Conservation (phyloP, 768 basidiomycete genomes). For the Leccinum imitatum region DNA sequence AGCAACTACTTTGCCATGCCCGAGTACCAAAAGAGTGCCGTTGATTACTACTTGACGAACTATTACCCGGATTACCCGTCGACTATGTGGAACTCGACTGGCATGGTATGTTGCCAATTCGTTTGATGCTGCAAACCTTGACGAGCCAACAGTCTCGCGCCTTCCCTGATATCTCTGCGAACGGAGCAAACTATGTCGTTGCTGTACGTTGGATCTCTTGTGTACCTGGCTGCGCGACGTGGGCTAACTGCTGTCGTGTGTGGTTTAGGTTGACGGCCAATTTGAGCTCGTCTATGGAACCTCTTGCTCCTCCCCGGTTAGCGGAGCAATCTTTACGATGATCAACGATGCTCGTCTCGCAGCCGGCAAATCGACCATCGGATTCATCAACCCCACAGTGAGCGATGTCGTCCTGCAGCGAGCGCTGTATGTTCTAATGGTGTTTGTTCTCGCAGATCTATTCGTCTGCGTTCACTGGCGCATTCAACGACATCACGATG, state of each 20-base stretch:
- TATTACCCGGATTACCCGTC: conserved; percentile 27
- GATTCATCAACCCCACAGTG: too few species aligned
- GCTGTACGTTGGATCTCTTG: conserved; percentile 9
- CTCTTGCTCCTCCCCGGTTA: conserved; percentile 32
- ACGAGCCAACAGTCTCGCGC: conserved; percentile 36
- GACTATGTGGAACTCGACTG: conserved; percentile 28
- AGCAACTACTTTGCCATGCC: conserved; percentile 45
- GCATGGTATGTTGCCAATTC: conserved; percentile 15
- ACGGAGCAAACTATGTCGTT: conserved; percentile 34
- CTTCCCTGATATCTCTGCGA: conserved; percentile 38
- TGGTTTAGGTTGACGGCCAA: conserved; percentile 33
- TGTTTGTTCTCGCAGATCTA: too few species aligned
- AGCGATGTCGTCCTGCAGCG: too few species aligned
- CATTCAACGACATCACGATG: too few species aligned
- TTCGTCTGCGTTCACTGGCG: too few species aligned
- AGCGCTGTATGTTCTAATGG: too few species aligned
- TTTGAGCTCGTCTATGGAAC: conserved; percentile 37
- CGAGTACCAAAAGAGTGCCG: conserved; percentile 38
- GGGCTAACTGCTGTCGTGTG: too few species aligned
- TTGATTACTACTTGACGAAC: conserved; percentile 33
- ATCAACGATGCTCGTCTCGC: too few species aligned
- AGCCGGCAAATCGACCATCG: too few species aligned
- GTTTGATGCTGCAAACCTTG: conserved; percentile 27
- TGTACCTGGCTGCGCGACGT: not conserved
- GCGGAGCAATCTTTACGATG: too few species aligned